These are phyloP conservation scores for Scutellaria barbata DNA, from an alignment of 257 asterid species.

Conservation along the genomic window DNA sequence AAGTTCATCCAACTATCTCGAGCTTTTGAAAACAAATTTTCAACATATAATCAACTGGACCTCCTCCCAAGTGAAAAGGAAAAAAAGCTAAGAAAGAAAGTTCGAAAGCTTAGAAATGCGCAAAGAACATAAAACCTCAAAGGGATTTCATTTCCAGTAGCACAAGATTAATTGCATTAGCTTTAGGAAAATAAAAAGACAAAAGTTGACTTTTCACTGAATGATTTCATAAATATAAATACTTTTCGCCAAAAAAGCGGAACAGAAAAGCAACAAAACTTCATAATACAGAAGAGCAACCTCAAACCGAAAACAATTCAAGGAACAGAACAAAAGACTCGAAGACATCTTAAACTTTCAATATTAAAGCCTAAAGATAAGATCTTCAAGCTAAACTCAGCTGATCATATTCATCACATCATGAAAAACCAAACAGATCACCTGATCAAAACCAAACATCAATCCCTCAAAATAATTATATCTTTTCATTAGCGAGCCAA, in stretches of 20 bases:
- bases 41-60: neutral
- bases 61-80: neutral
- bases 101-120: conserved; percentile 18
- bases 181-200: neutral
- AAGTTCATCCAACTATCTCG: conserved; percentile 9
- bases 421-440: conserved; percentile 14
- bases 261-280: neutral
- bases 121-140: conserved; percentile 5
- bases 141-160: neutral
- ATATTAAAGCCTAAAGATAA: neutral
- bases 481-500: neutral
- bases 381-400: conserved; percentile 21
- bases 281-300: neutral
- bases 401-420: conserved; percentile 25
- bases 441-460: conserved; percentile 19
- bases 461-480: neutral
- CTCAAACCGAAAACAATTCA: conserved; percentile 12
- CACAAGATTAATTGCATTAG: neutral
- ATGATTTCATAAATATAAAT: neutral
- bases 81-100: neutral
- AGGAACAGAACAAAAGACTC: neutral
- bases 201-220: neutral
- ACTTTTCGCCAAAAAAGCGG: neutral
- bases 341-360: neutral
- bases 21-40: conserved; percentile 18